Conservation (phyloP, 1,284 basidiomycete species). For the Schizophyllum amplum region DNA sequence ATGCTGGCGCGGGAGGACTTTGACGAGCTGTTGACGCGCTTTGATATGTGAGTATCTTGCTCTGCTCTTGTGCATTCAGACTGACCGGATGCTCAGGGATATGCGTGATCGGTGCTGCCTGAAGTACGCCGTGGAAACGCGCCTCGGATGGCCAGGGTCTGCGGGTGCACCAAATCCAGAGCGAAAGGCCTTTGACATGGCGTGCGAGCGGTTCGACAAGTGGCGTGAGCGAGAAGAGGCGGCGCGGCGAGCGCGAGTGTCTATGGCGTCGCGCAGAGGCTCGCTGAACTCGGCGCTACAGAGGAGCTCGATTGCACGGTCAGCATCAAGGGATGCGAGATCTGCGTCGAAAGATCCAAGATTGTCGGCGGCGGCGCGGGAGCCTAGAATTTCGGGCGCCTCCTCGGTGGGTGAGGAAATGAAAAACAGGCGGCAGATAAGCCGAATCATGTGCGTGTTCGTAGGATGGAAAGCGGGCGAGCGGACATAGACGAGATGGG, state of each 20-base stretch:
- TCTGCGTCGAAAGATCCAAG: too few relatives aligned
- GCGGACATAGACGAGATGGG: neutral
- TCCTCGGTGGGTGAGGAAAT: neutral
- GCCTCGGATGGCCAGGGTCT: constrained; percentile 37
- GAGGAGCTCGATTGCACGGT: neutral
- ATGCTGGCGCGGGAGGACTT: constrained; percentile 49
- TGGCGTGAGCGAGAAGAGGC: constrained; percentile 24
- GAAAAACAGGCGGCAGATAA: neutral
- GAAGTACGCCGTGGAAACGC: constrained; percentile 37
- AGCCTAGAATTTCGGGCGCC: neutral
- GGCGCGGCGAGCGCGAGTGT: neutral
- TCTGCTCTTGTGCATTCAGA: neutral
- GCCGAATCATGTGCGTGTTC: neutral
- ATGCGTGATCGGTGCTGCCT: too few relatives aligned
- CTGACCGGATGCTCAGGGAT: too few relatives aligned
- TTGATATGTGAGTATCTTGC: constrained; percentile 40
- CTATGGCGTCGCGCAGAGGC: neutral
- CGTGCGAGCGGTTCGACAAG: constrained; percentile 46
- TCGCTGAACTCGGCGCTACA: neutral
- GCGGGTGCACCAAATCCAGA: constrained; percentile 31
- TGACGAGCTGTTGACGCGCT: constrained; percentile 43
- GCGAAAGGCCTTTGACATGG: constrained; percentile 44
- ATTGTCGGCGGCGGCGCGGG: neutral
- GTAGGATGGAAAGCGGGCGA: neutral
- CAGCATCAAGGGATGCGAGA: neutral